These are phyloP conservation scores for Madurella fahalii DNA, from an alignment of 2,329 filamentous ascomycete species.

Conservation along the genomic window DNA sequence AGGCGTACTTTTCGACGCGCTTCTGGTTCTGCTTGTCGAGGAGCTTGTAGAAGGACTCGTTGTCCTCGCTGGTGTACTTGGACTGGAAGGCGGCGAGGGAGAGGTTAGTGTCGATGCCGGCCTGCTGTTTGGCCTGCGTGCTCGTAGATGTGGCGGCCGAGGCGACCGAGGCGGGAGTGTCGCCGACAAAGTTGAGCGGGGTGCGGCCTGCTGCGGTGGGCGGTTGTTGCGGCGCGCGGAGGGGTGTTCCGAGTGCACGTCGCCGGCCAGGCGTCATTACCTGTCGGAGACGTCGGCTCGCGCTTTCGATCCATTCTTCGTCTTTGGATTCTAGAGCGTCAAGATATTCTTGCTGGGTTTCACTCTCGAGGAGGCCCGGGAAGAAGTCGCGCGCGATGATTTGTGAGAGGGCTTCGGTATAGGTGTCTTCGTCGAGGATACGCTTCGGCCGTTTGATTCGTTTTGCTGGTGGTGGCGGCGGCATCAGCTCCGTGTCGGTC, in stretches of 20 bases:
- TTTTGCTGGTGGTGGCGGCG: slow-evolving; percentile 77
- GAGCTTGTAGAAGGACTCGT: slow-evolving; percentile 91
- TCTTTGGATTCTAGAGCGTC: slow-evolving; percentile 86
- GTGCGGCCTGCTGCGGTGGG: slow-evolving; percentile 47
- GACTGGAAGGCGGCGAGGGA: slow-evolving; percentile 82
- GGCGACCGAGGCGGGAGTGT: slow-evolving; percentile 62
- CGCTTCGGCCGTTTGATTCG: slow-evolving; percentile 86
- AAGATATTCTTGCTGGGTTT: slow-evolving; percentile 87
- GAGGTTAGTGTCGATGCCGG: slow-evolving; percentile 65
- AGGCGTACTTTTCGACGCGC: slow-evolving; percentile 76
- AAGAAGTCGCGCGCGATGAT: slow-evolving; percentile 98
- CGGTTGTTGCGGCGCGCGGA: slow-evolving; percentile 26
- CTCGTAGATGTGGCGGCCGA: slow-evolving; percentile 34
- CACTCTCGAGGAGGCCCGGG: slow-evolving; percentile 78
- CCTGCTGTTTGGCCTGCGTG: slow-evolving; percentile 34
- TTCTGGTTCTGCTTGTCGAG: slow-evolving; percentile 88
- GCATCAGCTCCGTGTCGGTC: slow-evolving; percentile 72
- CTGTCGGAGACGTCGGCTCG: slow-evolving; percentile 65
- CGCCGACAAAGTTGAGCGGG: slow-evolving; percentile 63
- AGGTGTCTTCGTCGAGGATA: slow-evolving; percentile 89
- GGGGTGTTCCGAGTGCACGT: slow-evolving; percentile 19
- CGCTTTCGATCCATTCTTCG: slow-evolving; percentile 78
- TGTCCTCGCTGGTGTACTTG: slow-evolving; percentile 95
- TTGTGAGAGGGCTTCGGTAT: slow-evolving; percentile 82
- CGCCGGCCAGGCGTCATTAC: slow-evolving; percentile 74